Evolutionary conservation across 2,329 filamentous ascomycete species (phyloP), one percentile per base, ranked within the genome.

Genomic region (Teratosphaeriaceae sp.): DNA sequence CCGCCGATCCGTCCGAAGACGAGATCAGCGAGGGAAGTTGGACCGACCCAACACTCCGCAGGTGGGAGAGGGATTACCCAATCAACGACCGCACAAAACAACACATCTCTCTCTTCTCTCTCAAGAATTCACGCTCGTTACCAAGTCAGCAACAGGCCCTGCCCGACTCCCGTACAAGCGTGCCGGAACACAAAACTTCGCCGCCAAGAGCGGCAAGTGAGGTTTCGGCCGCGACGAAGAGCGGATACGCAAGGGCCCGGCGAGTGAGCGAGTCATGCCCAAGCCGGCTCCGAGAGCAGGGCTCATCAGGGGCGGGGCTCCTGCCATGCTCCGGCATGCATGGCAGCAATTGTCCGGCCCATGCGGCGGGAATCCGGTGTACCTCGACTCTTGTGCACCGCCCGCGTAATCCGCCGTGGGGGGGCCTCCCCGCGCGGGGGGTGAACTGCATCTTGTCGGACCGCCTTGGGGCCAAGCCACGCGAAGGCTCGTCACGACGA

Each of bases 311-410:
- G n/a, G n/a, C n/a, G n/a, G 21, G 22, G 38, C 58, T 59, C 54
- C 52, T 61, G 56, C 51, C 55, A 56, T 54, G 52, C 52, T n/a
- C n/a, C n/a, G n/a, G n/a, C 11, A 37, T 52, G 34, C 44, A 55
- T 55, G 54, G 44, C 56, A 61, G 57, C 58, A 62, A 39, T 53
- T 62, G 59, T 59, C 59, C 59, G 59, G 58, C 51, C 56, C 58
- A 29, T 59, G 46, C 3, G 13, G 15, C 13, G 24, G n/a, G n/a
- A n/a, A n/a, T n/a, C n/a, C n/a, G n/a, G n/a, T n/a, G n/a, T n/a
- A n/a, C n/a, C n/a, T n/a, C n/a, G n/a, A n/a, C n/a, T n/a, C n/a
- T n/a, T n/a, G n/a, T n/a, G n/a, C n/a, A n/a, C n/a, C n/a, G n/a
- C n/a, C n/a, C n/a, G n/a, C n/a, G n/a, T n/a, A n/a, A n/a, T n/a